phyloP scores from a whole-genome alignment of 441 rosid species.

The Dalechampia spathulata region DNA sequence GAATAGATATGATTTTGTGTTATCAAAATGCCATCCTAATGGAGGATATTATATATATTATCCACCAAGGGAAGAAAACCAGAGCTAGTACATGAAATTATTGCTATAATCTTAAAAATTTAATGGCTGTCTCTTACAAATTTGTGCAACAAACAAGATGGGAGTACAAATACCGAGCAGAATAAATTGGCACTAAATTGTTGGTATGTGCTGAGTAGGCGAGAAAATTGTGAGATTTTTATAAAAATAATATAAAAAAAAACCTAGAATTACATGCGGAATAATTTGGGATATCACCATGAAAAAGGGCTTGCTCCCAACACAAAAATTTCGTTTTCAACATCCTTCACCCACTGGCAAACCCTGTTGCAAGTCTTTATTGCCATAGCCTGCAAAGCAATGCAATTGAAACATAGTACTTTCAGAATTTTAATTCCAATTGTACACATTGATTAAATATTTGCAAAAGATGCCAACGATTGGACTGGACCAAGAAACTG shows the following conservation, averaged over 20 bases:
- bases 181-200: slow-evolving; percentile 6
- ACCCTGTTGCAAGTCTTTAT: slow-evolving; percentile 90
- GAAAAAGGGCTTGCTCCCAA: slow-evolving; percentile 98
- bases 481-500: neutral
- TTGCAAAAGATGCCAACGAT: neutral
- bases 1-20: too few species aligned
- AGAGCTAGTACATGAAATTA: too few species aligned
- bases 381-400: slow-evolving; percentile 72
- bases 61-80: too few species aligned
- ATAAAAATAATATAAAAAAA: slow-evolving; percentile 10
- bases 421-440: neutral
- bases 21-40: too few species aligned
- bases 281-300: slow-evolving; percentile 49
- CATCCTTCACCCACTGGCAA: slow-evolving; percentile 91
- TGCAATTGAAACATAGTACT: slow-evolving; percentile 5
- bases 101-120: too few species aligned
- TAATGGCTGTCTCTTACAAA: too few species aligned
- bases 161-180: neutral
- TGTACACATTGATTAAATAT: too few species aligned
- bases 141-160: too few species aligned
- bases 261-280: slow-evolving; percentile 27
- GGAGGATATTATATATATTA: too few species aligned
- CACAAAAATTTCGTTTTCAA: slow-evolving; percentile 89
- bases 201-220: neutral
- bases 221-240: slow-evolving; percentile 6